phyloP scores from a whole-genome alignment of 192 early-diverging fungal species.

The Podila verticillata region DNA sequence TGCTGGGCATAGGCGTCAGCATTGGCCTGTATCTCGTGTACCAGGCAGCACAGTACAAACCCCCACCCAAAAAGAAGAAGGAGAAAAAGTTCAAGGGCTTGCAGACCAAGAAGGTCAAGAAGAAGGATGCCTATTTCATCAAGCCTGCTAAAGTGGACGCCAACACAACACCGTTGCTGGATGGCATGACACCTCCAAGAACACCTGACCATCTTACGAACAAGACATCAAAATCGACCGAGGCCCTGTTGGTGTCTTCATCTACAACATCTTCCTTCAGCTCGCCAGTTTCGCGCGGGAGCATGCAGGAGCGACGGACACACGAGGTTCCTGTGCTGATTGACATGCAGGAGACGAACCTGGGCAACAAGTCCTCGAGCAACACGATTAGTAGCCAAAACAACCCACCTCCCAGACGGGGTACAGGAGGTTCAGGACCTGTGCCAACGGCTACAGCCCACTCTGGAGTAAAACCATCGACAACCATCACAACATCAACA shows the following conservation, averaged over 20 bases:
- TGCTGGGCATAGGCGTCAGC: constrained; percentile 11
- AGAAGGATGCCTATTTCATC: constrained; percentile 17
- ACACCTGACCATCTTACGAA: background rate
- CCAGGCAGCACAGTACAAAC: constrained; percentile 25
- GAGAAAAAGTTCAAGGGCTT: background rate
- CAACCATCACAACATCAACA: background rate
- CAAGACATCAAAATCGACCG: background rate
- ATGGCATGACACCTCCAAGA: background rate
- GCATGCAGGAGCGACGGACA: background rate
- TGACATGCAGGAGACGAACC: background rate
- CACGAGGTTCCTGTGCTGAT: background rate
- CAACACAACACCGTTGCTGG: background rate
- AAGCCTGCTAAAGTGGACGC: constrained; percentile 7
- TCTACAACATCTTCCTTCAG: background rate
- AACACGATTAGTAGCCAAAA: background rate
- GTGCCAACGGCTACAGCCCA: too few species aligned
- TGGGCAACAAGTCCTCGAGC: background rate
- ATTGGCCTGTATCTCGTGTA: constrained; percentile 15
- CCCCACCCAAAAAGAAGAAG: constrained; percentile 16
- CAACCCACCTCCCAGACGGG: too few species aligned
- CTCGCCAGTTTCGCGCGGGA: background rate
- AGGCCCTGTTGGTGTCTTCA: background rate
- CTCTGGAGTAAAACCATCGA: too few species aligned
- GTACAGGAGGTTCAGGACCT: too few species aligned
- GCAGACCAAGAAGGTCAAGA: constrained; percentile 22